Evolutionary conservation across 2,329 filamentous ascomycete species (phyloP), one percentile per base, ranked within the genome.

Genomic region (Leptographium radiaticola): DNA sequence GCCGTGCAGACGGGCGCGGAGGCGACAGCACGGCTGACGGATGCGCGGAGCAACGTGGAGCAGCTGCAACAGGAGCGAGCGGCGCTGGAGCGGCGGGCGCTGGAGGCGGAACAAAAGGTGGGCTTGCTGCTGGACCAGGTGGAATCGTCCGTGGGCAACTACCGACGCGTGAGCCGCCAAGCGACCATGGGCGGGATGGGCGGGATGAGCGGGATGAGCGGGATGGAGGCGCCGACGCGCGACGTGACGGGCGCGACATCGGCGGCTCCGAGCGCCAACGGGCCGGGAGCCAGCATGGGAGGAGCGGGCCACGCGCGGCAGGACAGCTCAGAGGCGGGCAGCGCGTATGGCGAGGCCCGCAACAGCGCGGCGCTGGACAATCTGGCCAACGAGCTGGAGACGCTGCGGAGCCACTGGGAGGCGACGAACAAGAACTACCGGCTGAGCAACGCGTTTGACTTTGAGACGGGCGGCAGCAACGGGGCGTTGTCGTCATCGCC

Each of bases 371-470:
- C 90, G 4, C 77, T 98, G 20, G 93, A 98, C 68, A 93, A 85
- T 59, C 79, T 98, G 30, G 91, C 93, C 12, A 89, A 81, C 58
- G 93, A 98, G 71, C 81, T 98, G 9, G 93, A 98, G 66, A 86
- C 87, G 13, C 75, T 98, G 49, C 82, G 91, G 52, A 87, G 76
- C 52, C 90, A 96, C 63, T 98, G 93, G 93, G 89, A 97, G 70
- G 88, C 85, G 42, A 95, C 89, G 13, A 96, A 91, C 71, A 93
- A 94, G 69, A 94, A 88, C 63, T 96, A 97, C 68, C 85, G 93
- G 30, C 73, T 96, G 46, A 95, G 88, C 68, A 90, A 85, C 63
- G 83, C 86, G 51, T 94, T 95, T 62, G 90, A 96, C 65, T 90
- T 94, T 62, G 90, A 95, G 54, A 72, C 62, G 7, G 48, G n/a